phyloP scores from a whole-genome alignment of 495 filamentous ascomycete genomes.

The Rhizodiscina lignyota region DNA sequence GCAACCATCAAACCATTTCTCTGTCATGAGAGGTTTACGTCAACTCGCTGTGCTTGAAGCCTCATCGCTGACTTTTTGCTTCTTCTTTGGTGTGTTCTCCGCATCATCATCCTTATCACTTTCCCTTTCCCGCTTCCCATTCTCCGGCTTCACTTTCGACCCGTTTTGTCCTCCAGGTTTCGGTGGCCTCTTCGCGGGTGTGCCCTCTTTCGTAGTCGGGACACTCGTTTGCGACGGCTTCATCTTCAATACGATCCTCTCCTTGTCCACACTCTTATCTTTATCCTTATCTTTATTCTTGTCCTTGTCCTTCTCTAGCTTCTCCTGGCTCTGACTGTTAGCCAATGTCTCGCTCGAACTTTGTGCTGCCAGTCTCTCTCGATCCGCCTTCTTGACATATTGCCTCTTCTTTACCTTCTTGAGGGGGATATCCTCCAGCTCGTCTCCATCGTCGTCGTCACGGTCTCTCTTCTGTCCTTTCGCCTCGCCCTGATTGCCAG shows the following conservation, averaged over 20 bases:
- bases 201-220: neutral
- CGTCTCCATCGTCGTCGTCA: constrained; percentile 29
- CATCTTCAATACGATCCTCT: neutral
- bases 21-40: too few species aligned
- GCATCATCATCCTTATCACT: constrained; percentile 6
- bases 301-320: constrained; percentile 1
- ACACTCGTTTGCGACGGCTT: neutral
- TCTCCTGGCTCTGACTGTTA: constrained; percentile 7
- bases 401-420: constrained; percentile 31
- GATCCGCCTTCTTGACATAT: constrained; percentile 14
- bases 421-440: constrained; percentile 27
- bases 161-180: constrained; percentile 2
- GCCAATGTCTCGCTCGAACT: constrained; percentile 1
- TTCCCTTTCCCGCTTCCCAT: constrained; percentile 11
- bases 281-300: too few species aligned
- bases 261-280: constrained; percentile 1
- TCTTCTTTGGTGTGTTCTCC: constrained; percentile 9
- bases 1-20: too few species aligned
- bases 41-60: too few species aligned
- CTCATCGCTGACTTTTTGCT: constrained; percentile 5
- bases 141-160: constrained; percentile 4
- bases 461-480: constrained; percentile 28
- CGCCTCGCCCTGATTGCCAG: constrained; percentile 28
- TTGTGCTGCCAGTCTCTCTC: constrained; percentile 9
- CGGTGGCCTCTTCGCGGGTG: neutral